phyloP scores from a whole-genome alignment of 225 moss, liverwort and hornwort species.

The Polytrichum formosum region DNA sequence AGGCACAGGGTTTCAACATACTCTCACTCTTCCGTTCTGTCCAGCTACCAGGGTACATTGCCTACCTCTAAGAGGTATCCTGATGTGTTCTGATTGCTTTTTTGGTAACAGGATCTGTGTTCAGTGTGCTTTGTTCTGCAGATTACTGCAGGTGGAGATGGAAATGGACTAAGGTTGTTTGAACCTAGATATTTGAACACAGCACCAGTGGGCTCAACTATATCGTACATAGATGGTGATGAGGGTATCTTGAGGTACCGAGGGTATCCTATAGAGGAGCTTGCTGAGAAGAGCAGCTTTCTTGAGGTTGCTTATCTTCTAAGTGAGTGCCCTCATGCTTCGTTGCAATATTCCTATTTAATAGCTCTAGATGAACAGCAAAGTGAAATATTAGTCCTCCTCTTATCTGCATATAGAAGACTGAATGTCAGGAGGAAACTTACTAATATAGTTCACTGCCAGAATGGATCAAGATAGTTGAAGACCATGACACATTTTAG shows the following conservation, averaged over 20 bases:
- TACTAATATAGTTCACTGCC: no score
- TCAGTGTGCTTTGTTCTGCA: constrained; percentile 16
- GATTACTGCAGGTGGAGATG: constrained; percentile 97
- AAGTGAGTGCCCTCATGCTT: constrained; percentile 46
- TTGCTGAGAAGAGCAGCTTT: constrained; percentile 91
- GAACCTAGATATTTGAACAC: constrained; percentile 97
- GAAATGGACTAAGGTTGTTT: constrained; percentile 73
- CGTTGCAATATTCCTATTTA: neutral
- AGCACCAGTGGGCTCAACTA: constrained; percentile 81
- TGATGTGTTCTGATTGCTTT: no score
- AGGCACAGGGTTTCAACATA: neutral
- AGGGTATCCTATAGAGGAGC: constrained; percentile 93
- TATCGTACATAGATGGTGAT: constrained; percentile 94
- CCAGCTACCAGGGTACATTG: no score
- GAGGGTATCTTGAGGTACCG: constrained; percentile 91
- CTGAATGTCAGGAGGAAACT: no score
- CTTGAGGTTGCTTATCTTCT: constrained; percentile 90
- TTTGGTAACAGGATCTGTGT: no score
- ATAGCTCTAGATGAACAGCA: no score
- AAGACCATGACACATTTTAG: no score
- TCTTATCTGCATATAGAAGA: no score
- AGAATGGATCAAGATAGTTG: no score
- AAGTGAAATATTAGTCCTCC: no score
- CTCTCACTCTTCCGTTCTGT: no score
- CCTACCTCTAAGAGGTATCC: no score